phyloP scores from a whole-genome alignment of 176 grass and related monocot genomes.

The Dendrocalamus sinicus region DNA sequence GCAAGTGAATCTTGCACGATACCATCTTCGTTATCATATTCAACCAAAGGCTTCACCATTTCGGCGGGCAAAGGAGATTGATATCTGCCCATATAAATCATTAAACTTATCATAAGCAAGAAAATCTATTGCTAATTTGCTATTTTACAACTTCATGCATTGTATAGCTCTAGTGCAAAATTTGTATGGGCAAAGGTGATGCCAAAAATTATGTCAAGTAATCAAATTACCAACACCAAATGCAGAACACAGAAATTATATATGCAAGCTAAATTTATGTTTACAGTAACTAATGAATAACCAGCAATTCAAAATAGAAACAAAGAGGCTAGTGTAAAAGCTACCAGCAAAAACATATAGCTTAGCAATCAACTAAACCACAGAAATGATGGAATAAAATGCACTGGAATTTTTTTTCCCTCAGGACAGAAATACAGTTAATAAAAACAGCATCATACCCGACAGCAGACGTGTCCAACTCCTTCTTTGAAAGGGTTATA shows the following conservation, averaged over 20 bases:
- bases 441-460: conserved; percentile 56
- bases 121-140: neutral
- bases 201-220: neutral
- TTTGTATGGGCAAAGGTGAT: neutral
- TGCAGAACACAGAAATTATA: neutral
- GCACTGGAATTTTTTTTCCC: neutral
- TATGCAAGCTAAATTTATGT: neutral
- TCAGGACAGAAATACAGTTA: neutral
- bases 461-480: conserved; percentile 71
- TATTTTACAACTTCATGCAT: neutral
- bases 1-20: neutral
- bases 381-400: neutral
- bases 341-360: neutral
- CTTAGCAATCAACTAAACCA: neutral
- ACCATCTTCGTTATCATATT: conserved; percentile 94
- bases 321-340: neutral
- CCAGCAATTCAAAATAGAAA: neutral
- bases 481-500: conserved; percentile 88
- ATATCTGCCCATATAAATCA: conserved; percentile 66
- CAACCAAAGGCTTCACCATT: conserved; percentile 78
- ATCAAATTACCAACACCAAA: neutral
- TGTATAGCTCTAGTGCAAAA: neutral
- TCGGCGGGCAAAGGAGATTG: conserved; percentile 88
- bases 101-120: neutral
- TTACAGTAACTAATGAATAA: neutral